Base-by-base conservation (phyloP, 805 yeast genomes). In the Candida awuae region DNA sequence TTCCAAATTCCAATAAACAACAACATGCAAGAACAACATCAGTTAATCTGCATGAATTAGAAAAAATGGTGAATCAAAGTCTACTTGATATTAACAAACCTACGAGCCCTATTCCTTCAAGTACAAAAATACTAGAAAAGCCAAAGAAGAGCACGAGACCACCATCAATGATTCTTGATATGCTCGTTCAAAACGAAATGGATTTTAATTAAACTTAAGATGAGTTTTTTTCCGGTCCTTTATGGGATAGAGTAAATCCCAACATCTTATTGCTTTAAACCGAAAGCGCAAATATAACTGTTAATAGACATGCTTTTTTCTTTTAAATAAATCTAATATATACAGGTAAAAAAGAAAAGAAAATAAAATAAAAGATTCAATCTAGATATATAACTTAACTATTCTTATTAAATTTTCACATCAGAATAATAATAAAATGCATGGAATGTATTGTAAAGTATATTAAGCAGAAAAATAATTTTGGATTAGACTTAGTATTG, bases 401-500 rank as follows among this genome's bases (percentile, higher is more conserved):
- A n/a, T n/a, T n/a, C n/a, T n/a, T n/a, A n/a, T n/a, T n/a, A n/a
- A n/a, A n/a, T n/a, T n/a, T n/a, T n/a, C n/a, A n/a, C n/a, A n/a
- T n/a, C n/a, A n/a, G n/a, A n/a, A n/a, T n/a, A n/a, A n/a, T n/a
- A n/a, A n/a, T n/a, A n/a, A n/a, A n/a, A n/a, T n/a, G n/a, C n/a
- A n/a, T n/a, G n/a, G 38, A 35, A 35, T 22, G 29, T 29, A 16
- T 15, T 14, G n/a, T n/a, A n/a, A n/a, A n/a, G n/a, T n/a, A n/a
- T n/a, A 20, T 20, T 14, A 20, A 32, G 17, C 28, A 10, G 21
- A n/a, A 32, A 32, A 21, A 32, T 20, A 20, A 32, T 16, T 19
- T 25, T 7, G 8, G 14, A 4, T 6, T 22, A 9, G 4, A 29
- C 10, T 51, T 77, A 88, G 63, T 84, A 88, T 53, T 75, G 84